phyloP scores from a whole-genome alignment of 2,329 filamentous ascomycete genomes.

The Penicillium thymicola region DNA sequence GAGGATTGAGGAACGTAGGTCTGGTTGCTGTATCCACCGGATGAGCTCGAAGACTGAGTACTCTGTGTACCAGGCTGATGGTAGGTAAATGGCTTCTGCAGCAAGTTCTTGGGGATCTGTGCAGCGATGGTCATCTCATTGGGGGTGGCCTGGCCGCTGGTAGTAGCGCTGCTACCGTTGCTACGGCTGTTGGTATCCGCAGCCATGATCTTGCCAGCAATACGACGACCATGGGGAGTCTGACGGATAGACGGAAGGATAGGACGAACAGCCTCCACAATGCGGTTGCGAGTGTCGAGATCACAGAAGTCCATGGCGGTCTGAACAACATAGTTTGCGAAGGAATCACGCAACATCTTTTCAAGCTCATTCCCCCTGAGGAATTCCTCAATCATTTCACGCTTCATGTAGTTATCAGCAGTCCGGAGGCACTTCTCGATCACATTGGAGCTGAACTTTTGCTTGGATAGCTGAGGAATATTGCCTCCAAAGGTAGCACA shows the following conservation, averaged over 20 bases:
- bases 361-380: slow-evolving; percentile 72
- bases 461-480: slow-evolving; percentile 72
- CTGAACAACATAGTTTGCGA: slow-evolving; percentile 97
- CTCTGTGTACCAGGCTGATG: slow-evolving; percentile 26
- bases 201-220: slow-evolving; percentile 77
- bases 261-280: slow-evolving; percentile 82
- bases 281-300: slow-evolving; percentile 64
- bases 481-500: slow-evolving; percentile 75
- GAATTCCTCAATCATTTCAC: slow-evolving; percentile 82
- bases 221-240: slow-evolving; percentile 91
- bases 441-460: slow-evolving; percentile 99
- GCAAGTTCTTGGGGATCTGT: slow-evolving; percentile 34
- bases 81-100: slow-evolving; percentile 32
- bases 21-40: slow-evolving; percentile 28
- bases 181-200: slow-evolving; percentile 46
- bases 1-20: slow-evolving; percentile 21
- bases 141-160: slow-evolving; percentile 38
- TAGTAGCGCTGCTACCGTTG: slow-evolving; percentile 31
- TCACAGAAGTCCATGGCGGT: slow-evolving; percentile 87
- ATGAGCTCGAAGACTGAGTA: slow-evolving; percentile 22
- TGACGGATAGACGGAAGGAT: slow-evolving; percentile 80
- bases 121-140: slow-evolving; percentile 37
- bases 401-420: slow-evolving; percentile 69
- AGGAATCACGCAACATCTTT: slow-evolving; percentile 83
- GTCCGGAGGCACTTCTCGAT: slow-evolving; percentile 95